These are phyloP conservation scores for Aspergillus fischeri DNA, from an alignment of 2,329 filamentous ascomycete species.

Conservation along the genomic window DNA sequence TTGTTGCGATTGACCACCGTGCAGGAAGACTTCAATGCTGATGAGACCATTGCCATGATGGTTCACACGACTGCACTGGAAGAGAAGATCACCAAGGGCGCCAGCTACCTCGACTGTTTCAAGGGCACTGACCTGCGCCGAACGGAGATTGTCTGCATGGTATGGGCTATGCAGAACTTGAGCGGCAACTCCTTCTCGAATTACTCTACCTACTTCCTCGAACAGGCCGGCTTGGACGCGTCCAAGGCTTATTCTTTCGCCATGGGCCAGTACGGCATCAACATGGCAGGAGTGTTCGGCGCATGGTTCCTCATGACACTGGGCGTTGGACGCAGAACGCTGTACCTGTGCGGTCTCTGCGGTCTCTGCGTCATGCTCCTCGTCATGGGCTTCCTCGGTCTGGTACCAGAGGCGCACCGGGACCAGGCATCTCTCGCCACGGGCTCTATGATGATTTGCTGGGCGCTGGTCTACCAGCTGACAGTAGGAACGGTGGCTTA, in stretches of 20 bases:
- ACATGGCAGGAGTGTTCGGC: conserved; percentile 76
- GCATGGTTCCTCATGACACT: conserved; percentile 76
- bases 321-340: conserved; percentile 68
- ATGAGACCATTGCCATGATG: conserved; percentile 90
- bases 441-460: conserved; percentile 78
- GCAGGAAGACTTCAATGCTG: conserved; percentile 64
- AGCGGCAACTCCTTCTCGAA: conserved; percentile 62
- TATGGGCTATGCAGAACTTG: conserved; percentile 63
- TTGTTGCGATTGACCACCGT: conserved; percentile 44
- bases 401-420: conserved; percentile 60
- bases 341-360: conserved; percentile 73
- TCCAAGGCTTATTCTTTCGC: conserved; percentile 53
- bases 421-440: conserved; percentile 67
- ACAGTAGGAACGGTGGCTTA: conserved; percentile 88
- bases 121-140: conserved; percentile 71
- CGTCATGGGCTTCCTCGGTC: conserved; percentile 76
- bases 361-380: conserved; percentile 73
- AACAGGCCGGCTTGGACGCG: conserved; percentile 52
- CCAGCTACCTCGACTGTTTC: conserved; percentile 80
- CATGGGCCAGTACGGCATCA: conserved; percentile 58
- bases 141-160: conserved; percentile 67
- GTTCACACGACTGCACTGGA: conserved; percentile 81
- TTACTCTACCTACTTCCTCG: conserved; percentile 59
- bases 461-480: conserved; percentile 79
- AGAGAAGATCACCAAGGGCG: conserved; percentile 67